Evolutionary conservation across 805 yeast species (phyloP).

Genomic region (Ogataea sp.): DNA sequence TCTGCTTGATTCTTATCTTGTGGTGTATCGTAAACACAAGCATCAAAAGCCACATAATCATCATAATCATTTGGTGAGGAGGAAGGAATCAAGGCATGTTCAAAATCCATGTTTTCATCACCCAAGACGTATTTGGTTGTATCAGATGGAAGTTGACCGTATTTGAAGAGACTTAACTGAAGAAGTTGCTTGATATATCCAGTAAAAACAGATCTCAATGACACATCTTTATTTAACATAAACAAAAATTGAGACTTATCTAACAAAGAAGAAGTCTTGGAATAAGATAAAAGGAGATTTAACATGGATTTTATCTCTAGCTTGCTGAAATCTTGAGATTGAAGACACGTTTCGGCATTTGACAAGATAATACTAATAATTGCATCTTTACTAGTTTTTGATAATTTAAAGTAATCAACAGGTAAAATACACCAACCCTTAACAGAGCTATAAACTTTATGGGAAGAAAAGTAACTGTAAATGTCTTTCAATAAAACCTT

Average conservation of each 20-base stretch:
- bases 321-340: neutral
- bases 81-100: neutral
- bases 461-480: too few species aligned
- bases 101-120: neutral
- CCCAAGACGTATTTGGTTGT: neutral
- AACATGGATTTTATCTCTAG: slow-evolving; percentile 4
- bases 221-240: neutral
- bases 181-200: neutral
- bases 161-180: neutral
- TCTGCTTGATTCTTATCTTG: too few species aligned
- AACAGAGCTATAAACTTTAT: too few species aligned
- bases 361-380: slow-evolving; percentile 8
- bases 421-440: too few species aligned
- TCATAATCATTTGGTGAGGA: slow-evolving; percentile 1
- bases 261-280: slow-evolving; percentile 9
- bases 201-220: neutral
- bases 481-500: too few species aligned
- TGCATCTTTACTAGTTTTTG: too few species aligned
- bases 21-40: too few species aligned
- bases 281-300: slow-evolving; percentile 10
- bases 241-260: slow-evolving; percentile 8
- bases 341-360: slow-evolving; percentile 4
- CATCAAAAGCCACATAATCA: too few species aligned
- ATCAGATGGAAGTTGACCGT: neutral
- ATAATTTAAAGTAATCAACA: too few species aligned